Evolutionary conservation across 495 filamentous ascomycete genomes (phyloP).

Genomic region (Xylaria telfairii): DNA sequence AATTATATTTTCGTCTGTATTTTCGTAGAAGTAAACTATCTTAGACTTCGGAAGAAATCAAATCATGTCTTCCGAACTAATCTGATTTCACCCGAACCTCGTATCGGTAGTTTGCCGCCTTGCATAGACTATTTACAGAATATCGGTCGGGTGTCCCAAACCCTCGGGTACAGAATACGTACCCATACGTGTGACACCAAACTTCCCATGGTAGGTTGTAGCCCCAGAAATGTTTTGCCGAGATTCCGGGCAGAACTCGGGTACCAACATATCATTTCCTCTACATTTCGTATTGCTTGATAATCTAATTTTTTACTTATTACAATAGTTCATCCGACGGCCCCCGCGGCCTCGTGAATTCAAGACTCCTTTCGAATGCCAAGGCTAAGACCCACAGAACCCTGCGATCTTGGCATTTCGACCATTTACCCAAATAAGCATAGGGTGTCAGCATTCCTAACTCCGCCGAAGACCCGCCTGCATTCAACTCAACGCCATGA

Average conservation of each 20-base stretch:
- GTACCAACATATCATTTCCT: neutral
- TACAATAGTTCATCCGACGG: neutral
- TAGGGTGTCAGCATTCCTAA: neutral
- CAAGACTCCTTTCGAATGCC: neutral
- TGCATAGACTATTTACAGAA: too few relatives aligned
- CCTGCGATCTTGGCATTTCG: neutral
- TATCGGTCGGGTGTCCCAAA: too few relatives aligned
- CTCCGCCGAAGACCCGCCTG: neutral
- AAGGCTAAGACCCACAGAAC: neutral
- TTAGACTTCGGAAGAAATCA: too few relatives aligned
- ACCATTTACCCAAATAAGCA: neutral
- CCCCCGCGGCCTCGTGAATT: neutral
- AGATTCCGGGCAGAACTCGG: neutral
- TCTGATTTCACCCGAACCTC: too few relatives aligned
- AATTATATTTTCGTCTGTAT: too few relatives aligned
- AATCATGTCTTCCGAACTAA: too few relatives aligned
- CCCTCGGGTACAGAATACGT: too few relatives aligned
- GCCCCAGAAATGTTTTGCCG: neutral
- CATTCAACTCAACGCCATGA: neutral
- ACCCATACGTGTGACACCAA: too few relatives aligned
- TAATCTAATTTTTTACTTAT: neutral
- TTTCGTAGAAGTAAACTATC: too few relatives aligned
- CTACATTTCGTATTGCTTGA: neutral
- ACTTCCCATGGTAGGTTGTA: neutral
- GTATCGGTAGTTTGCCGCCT: too few relatives aligned